A percentile compares a stretch with the other conserved stretches of the same genome.
Evolutionary conservation across 192 early-diverging fungal genomes (phyloP).

Genomic region (Coemansia biformis): DNA sequence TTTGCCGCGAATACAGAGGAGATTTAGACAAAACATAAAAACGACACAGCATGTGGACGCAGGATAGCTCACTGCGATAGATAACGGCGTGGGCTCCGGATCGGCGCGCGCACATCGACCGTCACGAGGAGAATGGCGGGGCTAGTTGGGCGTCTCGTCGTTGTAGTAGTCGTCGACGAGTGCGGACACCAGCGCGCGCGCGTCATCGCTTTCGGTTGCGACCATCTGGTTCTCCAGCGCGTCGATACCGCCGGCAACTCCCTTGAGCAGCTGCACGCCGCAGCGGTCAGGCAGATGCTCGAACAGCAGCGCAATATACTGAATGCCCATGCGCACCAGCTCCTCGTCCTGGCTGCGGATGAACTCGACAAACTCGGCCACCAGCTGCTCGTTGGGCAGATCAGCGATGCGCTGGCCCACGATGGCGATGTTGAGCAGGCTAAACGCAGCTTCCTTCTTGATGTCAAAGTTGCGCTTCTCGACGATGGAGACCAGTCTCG

Average conservation of each 20-base stretch:
- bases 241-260: conserved; percentile 48
- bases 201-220: conserved; percentile 49
- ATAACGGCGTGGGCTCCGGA: too few relatives aligned
- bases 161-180: conserved; percentile 60
- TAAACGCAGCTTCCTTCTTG: conserved; percentile 63
- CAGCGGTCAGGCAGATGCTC: conserved; percentile 40
- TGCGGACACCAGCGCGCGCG: conserved; percentile 43
- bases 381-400: conserved; percentile 25
- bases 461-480: conserved; percentile 62
- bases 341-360: conserved; percentile 58
- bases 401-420: conserved; percentile 11
- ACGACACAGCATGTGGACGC: too few relatives aligned
- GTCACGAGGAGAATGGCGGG: too few relatives aligned
- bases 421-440: conserved; percentile 60
- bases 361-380: conserved; percentile 52
- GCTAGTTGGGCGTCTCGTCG: too few relatives aligned
- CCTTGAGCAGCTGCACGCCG: conserved; percentile 28
- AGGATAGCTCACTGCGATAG: too few relatives aligned
- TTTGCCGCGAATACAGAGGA: too few relatives aligned
- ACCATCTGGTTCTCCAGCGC: conserved; percentile 56
- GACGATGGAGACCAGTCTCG: conserved; percentile 55
- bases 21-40: too few relatives aligned
- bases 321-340: conserved; percentile 58
- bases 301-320: conserved; percentile 55
- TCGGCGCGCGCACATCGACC: too few relatives aligned